These are phyloP conservation scores for Alternaria ventricosa DNA, from an alignment of 2,329 filamentous ascomycete species.

Conservation along the genomic window DNA sequence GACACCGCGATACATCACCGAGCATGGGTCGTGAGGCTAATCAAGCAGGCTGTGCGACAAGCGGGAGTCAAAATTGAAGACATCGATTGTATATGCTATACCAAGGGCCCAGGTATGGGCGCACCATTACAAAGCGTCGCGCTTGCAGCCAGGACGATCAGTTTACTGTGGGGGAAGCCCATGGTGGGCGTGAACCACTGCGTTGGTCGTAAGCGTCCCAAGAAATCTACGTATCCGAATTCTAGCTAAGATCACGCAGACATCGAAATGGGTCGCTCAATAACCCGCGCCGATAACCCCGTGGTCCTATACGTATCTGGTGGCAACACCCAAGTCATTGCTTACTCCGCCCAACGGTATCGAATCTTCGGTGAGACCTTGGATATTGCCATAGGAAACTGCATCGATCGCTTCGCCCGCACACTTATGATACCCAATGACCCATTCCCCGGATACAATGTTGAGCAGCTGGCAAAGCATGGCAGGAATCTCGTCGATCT, in stretches of 20 bases:
- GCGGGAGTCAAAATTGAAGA: constrained; percentile 63
- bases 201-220: constrained; percentile 71
- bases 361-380: constrained; percentile 98
- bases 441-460: constrained; percentile 96
- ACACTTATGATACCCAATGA: constrained; percentile 93
- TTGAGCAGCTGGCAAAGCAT: constrained; percentile 88
- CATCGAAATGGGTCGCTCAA: constrained; percentile 96
- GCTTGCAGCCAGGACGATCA: constrained; percentile 80
- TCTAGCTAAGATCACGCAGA: constrained; percentile 51
- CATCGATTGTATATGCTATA: constrained; percentile 94
- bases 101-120: constrained; percentile 94
- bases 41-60: constrained; percentile 76
- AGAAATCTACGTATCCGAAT: background rate
- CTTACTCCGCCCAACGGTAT: constrained; percentile 92
- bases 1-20: constrained; percentile 95
- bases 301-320: constrained; percentile 96
- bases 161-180: constrained; percentile 84
- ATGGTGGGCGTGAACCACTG: constrained; percentile 97
- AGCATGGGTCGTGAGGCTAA: constrained; percentile 79
- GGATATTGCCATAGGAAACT: constrained; percentile 97
- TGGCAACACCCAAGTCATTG: constrained; percentile 97
- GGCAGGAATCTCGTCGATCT: constrained; percentile 78
- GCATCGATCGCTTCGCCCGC: constrained; percentile 92
- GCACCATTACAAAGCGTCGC: constrained; percentile 88
- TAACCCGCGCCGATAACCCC: constrained; percentile 88